A percentile compares a stretch with the other conserved stretches of the same genome.
phyloP scores from a whole-genome alignment of 2,329 filamentous ascomycete species.

The Sordariomycetes sp. region DNA sequence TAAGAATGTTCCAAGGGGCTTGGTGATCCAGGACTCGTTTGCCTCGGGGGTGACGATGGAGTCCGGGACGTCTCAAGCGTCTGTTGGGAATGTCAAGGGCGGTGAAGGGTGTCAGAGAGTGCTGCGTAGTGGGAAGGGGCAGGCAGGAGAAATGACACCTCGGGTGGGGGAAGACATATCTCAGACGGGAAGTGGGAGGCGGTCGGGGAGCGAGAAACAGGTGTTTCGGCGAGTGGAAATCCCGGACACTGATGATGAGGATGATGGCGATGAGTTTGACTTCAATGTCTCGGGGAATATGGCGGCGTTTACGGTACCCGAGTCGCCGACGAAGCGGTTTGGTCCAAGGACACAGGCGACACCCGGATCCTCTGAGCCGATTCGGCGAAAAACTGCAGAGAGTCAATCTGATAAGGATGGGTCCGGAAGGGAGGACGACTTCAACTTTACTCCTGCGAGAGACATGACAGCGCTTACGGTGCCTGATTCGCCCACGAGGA shows the following conservation, averaged over 20 bases:
- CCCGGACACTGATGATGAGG: slow-evolving; percentile 35
- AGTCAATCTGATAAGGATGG: background rate
- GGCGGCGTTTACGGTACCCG: background rate
- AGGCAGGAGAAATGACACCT: background rate
- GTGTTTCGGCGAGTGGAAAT: slow-evolving; percentile 19
- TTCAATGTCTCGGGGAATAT: background rate
- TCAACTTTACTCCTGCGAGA: too few species aligned
- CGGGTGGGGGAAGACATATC: background rate
- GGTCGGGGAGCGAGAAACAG: background rate
- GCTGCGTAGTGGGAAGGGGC: slow-evolving; percentile 5
- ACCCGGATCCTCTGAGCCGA: background rate
- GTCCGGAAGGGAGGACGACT: slow-evolving; percentile 4
- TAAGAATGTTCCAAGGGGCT: slow-evolving; percentile 10
- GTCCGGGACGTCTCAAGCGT: background rate
- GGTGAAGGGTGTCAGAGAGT: slow-evolving; percentile 5
- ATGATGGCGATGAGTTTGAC: slow-evolving; percentile 13
- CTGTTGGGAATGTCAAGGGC: background rate
- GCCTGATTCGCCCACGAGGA: background rate
- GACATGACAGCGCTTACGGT: background rate
- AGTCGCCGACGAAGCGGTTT: background rate
- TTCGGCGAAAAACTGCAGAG: background rate
- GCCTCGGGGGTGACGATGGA: slow-evolving; percentile 9
- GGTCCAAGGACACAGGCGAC: slow-evolving; percentile 4
- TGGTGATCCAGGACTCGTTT: slow-evolving; percentile 33
- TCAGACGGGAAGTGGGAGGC: background rate